Base-by-base conservation (phyloP, 2,329 filamentous ascomycete species). In the Pyricularia grisea region DNA sequence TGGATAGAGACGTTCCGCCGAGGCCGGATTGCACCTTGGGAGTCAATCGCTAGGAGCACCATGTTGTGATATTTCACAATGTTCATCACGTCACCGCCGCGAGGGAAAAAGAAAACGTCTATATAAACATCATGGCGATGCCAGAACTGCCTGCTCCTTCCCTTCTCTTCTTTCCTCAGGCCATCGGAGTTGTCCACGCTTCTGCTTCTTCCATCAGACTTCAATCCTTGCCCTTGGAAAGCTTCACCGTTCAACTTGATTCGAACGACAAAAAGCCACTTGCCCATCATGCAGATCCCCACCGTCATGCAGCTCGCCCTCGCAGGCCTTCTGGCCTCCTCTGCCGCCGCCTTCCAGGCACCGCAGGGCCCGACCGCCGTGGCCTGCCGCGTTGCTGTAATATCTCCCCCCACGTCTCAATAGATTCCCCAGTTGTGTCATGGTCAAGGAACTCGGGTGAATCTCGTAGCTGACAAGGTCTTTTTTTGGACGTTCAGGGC, bases 321-420 rank as follows among this genome's bases (percentile, higher is more conserved):
- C 20, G 20, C 67, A 58, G 67, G 67, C 60, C 67, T 68, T 1
- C 86, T 84, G 70, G 87, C 87, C 14, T 86, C 83, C 71, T 88
- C 90, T 74, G 92, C 89, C 36, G 87, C 86, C 20, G 82, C 78
- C 89, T 89, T 92, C n/a, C 80, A 78, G 0, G 89, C 89, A 0
- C 88, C 58, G 9, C 33, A 64, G 23, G 33, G 60, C n/a, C 67
- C 67, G 23, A 31, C 30, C 9, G 67, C 28, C 4, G 58, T 68
- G 12, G 67, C 60, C 65, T 27, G 65, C 58, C 67, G 60, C 25
- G 65, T 65, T 55, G 67, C 17, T 28, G 67, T 68, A 68, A 10
- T 31, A 6, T 14, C 14, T 28, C n/a, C 20, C 9, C 5, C 36
- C 27, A 4, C 12, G 31, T 5, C 65, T 14, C 4, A 4, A 25